Conservation (phyloP, 2,329 filamentous ascomycete genomes). For the Botrytis tulipae region DNA sequence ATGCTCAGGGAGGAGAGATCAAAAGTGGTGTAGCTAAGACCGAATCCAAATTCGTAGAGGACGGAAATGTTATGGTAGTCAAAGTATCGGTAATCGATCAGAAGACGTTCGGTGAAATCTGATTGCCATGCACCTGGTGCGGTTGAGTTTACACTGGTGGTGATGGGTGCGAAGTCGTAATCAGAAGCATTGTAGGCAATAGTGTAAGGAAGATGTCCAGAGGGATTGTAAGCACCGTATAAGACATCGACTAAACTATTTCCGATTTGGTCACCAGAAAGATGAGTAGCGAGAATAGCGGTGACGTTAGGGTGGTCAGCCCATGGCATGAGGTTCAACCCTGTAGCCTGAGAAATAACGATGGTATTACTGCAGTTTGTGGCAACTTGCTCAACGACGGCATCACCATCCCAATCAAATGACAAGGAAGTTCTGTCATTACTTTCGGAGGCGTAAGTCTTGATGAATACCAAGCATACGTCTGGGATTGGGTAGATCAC, state of each 20-base stretch:
- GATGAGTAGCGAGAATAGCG: conserved; percentile 57
- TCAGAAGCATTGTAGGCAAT: conserved; percentile 55
- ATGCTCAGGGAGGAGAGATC: conserved; percentile 43
- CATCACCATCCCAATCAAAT: conserved; percentile 26
- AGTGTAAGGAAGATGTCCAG: conserved; percentile 60
- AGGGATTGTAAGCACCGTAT: conserved; percentile 58
- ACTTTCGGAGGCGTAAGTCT: conserved; percentile 69
- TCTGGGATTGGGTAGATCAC: conserved; percentile 50
- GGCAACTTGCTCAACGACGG: conserved; percentile 44
- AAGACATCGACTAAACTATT: conserved; percentile 60
- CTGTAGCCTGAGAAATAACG: conserved; percentile 64
- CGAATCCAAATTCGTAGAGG: conserved; percentile 45
- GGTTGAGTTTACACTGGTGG: conserved; percentile 40
- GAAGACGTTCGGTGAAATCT: conserved; percentile 55
- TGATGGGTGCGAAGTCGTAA: conserved; percentile 50
- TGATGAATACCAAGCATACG: conserved; percentile 66
- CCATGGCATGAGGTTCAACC: conserved; percentile 61
- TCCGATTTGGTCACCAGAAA: conserved; percentile 60
- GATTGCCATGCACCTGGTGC: conserved; percentile 25
- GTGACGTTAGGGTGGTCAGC: conserved; percentile 59
- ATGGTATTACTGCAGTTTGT: conserved; percentile 56
- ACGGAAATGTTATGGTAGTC: conserved; percentile 43
- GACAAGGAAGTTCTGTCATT: conserved; percentile 51
- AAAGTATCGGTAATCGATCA: conserved; percentile 51
- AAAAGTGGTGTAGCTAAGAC: conserved; percentile 75